These are phyloP conservation scores for Canavalia ensiformis DNA, from an alignment of 306 rosid genomes.

Conservation along the genomic window DNA sequence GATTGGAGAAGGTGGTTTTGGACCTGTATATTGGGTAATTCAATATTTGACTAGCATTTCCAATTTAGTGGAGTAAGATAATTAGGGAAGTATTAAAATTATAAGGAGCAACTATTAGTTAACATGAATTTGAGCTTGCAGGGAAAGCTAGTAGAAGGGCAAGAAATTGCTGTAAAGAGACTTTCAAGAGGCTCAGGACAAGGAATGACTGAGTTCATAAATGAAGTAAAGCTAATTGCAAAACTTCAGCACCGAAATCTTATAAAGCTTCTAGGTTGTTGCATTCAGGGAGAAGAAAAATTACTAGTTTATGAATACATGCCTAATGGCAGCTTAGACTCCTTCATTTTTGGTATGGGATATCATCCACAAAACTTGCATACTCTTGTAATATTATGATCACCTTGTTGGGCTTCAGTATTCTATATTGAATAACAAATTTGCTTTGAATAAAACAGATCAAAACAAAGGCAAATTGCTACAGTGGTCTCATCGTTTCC, in stretches of 20 bases:
- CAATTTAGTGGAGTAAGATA: too few species aligned
- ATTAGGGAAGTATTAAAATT: too few species aligned
- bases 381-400: too few species aligned
- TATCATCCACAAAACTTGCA: not conserved
- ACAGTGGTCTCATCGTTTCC: conserved; percentile 32
- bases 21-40: conserved; percentile 53
- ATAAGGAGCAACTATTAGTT: too few species aligned
- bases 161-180: conserved; percentile 53
- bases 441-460: conserved; percentile 32
- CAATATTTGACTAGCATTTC: too few species aligned
- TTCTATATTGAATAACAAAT: not conserved
- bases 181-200: conserved; percentile 46
- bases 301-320: conserved; percentile 24
- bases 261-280: not conserved
- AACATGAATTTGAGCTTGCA: not conserved
- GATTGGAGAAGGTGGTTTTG: conserved; percentile 46
- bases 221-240: conserved; percentile 16
- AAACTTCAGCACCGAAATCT: conserved; percentile 26
- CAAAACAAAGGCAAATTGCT: conserved; percentile 6
- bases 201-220: conserved; percentile 22
- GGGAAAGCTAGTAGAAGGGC: conserved; percentile 46
- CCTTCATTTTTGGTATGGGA: conserved; percentile 48
- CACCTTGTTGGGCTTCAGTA: too few species aligned
- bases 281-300: conserved; percentile 19
- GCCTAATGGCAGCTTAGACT: conserved; percentile 39